These are phyloP conservation scores for Colletotrichum filicis DNA, from an alignment of 2,329 filamentous ascomycete genomes.

Conservation along the genomic window DNA sequence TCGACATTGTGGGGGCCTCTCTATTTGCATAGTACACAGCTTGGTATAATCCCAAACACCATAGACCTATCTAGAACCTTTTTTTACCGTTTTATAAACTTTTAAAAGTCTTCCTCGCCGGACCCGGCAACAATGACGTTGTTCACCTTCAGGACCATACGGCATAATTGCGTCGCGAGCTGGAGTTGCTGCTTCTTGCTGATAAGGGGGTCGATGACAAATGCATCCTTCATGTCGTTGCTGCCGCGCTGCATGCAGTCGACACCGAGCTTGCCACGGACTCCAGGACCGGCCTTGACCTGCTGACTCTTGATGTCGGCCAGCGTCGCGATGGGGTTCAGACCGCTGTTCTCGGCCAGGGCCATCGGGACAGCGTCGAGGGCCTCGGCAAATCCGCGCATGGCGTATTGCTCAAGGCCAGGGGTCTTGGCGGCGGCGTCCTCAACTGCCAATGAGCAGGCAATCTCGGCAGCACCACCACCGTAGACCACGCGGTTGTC, in stretches of 20 bases:
- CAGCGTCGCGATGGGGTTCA: conserved; percentile 95
- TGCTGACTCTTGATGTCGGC: conserved; percentile 97
- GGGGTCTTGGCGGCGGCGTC: conserved; percentile 94
- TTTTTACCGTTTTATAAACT: conserved; percentile 19
- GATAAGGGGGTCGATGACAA: conserved; percentile 98
- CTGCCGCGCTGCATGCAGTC: conserved; percentile 97
- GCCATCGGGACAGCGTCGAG: conserved; percentile 95
- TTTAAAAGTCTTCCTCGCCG: conserved; percentile 88
- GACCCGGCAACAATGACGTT: conserved; percentile 93
- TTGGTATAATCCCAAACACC: conserved; percentile 37
- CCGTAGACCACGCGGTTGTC: conserved; percentile 99
- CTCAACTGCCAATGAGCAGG: conserved; percentile 95
- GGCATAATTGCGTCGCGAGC: conserved; percentile 95
- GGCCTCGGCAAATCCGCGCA: conserved; percentile 97
- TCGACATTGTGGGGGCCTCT: conserved; percentile 29
- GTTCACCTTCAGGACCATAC: conserved; percentile 98
- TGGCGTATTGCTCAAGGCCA: conserved; percentile 98
- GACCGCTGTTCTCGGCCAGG: conserved; percentile 94
- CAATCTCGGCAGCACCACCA: conserved; percentile 95
- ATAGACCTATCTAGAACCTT: conserved; percentile 31
- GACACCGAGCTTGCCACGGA: conserved; percentile 79
- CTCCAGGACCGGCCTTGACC: conserved; percentile 73
- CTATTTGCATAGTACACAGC: conserved; percentile 37
- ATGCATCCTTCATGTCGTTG: conserved; percentile 98
- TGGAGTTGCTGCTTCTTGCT: conserved; percentile 98